Evolutionary conservation across 2,329 filamentous ascomycete genomes (phyloP).

Genomic region (Teratosphaeria gauchensis): DNA sequence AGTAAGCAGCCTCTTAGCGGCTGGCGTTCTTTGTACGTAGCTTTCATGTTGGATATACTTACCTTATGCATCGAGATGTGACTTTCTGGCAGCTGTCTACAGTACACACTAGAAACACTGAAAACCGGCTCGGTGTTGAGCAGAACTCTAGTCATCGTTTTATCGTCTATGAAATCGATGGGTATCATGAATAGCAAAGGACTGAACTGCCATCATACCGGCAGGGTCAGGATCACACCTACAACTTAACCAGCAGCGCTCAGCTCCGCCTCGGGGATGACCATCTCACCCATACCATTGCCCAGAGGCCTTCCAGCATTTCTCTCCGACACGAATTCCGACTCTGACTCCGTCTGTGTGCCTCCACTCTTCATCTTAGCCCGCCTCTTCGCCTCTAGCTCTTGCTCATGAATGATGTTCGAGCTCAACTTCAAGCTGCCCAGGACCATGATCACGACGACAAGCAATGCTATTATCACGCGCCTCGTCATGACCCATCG

Average conservation of each 20-base stretch:
- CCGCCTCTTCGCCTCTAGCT: slow-evolving; percentile 30
- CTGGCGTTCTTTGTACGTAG: not conserved
- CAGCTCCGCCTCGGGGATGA: slow-evolving; percentile 1
- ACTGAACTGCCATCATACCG: not conserved
- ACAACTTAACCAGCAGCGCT: not conserved
- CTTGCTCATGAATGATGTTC: slow-evolving; percentile 30
- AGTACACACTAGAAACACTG: not conserved
- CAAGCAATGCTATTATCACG: slow-evolving; percentile 50
- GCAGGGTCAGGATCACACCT: not conserved
- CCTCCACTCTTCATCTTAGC: slow-evolving; percentile 18
- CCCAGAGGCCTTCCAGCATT: not conserved
- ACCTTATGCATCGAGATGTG: not conserved
- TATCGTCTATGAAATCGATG: not conserved
- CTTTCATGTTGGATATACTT: not conserved
- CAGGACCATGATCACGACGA: slow-evolving; percentile 37
- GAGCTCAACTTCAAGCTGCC: slow-evolving; percentile 31
- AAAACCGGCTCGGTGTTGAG: not conserved
- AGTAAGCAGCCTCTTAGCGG: not conserved
- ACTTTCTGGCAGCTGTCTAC: not conserved
- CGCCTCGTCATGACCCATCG: slow-evolving; percentile 70
- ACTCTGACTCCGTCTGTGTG: slow-evolving; percentile 16
- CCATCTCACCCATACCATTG: not conserved
- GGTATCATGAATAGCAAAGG: not conserved
- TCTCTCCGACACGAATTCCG: not conserved
- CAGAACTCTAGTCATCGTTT: not conserved